phyloP scores from a whole-genome alignment of 441 rosid genomes.

The Erodium moschatum region DNA sequence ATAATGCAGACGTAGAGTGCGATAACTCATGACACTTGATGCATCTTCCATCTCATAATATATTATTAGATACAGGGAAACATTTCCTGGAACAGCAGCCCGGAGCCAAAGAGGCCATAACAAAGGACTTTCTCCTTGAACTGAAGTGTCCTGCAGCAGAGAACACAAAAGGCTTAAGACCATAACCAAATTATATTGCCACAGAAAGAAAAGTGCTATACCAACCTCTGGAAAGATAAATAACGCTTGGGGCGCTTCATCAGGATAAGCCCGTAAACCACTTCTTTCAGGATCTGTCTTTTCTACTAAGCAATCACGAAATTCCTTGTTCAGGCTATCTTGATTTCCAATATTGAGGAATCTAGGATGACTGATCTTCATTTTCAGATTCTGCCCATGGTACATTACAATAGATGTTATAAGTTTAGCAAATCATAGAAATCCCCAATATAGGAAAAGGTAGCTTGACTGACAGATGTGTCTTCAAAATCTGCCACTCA shows the following conservation, averaged over 20 bases:
- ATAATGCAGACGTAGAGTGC: constrained; percentile 74
- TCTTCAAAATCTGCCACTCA: constrained; percentile 2
- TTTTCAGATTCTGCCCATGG: constrained; percentile 70
- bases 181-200: constrained; percentile 21
- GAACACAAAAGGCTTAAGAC: constrained; percentile 21
- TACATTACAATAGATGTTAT: constrained; percentile 16
- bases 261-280: constrained; percentile 27
- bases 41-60: constrained; percentile 80
- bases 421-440: constrained; percentile 10
- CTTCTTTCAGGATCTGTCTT: constrained; percentile 30
- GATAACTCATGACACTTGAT: constrained; percentile 74
- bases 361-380: constrained; percentile 85
- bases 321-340: constrained; percentile 40
- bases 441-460: constrained; percentile 12
- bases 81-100: constrained; percentile 79
- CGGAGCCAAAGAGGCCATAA: constrained; percentile 93
- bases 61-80: constrained; percentile 51
- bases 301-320: constrained; percentile 68
- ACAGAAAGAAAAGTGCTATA: constrained; percentile 20
- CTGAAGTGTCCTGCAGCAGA: constrained; percentile 49
- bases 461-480: background rate
- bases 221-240: constrained; percentile 84
- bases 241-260: constrained; percentile 32
- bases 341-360: constrained; percentile 48
- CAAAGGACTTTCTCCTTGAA: constrained; percentile 50